Evolutionary conservation across 2,329 filamentous ascomycete genomes (phyloP).

Genomic region (Penicillium aurantiogriseum): DNA sequence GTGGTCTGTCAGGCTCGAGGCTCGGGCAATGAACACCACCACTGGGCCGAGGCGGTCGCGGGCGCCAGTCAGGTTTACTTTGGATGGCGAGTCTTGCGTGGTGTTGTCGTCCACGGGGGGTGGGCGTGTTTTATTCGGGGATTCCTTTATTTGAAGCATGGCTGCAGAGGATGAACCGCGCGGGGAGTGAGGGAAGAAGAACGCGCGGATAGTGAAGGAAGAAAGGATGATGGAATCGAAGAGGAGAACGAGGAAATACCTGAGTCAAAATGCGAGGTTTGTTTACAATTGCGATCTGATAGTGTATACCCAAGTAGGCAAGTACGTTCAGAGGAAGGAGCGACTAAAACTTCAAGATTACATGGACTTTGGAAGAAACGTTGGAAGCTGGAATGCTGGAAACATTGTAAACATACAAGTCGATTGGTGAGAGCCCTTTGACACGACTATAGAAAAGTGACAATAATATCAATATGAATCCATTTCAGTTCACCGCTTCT

Average conservation of each 20-base stretch:
- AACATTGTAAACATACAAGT: conserved; percentile 7
- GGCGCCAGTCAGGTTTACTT: not conserved
- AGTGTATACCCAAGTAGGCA: not conserved
- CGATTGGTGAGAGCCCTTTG: conserved; percentile 3
- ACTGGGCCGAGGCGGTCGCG: not conserved
- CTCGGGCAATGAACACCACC: conserved; percentile 5
- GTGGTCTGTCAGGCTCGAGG: not conserved
- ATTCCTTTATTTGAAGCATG: not conserved
- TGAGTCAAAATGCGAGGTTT: not conserved
- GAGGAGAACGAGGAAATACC: not conserved
- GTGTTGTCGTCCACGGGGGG: not conserved
- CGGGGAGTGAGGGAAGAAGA: not conserved
- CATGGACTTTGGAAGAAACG: not conserved
- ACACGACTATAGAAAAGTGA: conserved; percentile 18
- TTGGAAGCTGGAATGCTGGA: not conserved
- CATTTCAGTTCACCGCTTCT: conserved; percentile 47
- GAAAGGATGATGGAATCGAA: no score
- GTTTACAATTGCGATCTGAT: not conserved
- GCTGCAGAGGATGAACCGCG: not conserved
- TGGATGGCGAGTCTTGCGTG: not conserved
- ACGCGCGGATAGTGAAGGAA: not conserved
- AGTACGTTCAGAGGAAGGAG: not conserved
- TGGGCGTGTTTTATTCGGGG: not conserved
- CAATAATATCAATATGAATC: conserved; percentile 17
- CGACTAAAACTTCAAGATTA: not conserved